Percentiles rank a stretch among this genome's conserved stretches.
Conservation (phyloP, 192 early-diverging fungal genomes). For the Coemansia sp. region DNA sequence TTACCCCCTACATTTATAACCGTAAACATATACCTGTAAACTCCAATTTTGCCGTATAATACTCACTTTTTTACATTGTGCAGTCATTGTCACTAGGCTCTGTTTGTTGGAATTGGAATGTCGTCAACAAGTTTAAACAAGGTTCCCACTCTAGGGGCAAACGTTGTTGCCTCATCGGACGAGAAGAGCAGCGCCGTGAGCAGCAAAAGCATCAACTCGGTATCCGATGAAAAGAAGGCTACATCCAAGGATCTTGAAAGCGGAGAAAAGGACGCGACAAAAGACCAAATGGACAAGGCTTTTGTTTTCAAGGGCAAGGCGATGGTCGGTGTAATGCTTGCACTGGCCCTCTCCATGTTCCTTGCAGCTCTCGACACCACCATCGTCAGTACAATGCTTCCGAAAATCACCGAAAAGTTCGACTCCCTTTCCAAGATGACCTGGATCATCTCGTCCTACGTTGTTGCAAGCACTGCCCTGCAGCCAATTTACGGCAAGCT, state of each 20-base stretch:
- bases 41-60: neutral
- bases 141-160: neutral
- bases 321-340: constrained; percentile 43
- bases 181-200: neutral
- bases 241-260: constrained; percentile 16
- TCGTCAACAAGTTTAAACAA: constrained; percentile 3
- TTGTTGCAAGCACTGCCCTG: constrained; percentile 72
- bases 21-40: neutral
- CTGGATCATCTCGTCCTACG: constrained; percentile 77
- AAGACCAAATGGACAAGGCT: neutral
- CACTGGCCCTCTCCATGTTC: constrained; percentile 60
- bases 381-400: constrained; percentile 65
- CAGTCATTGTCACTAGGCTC: neutral
- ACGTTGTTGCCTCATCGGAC: neutral
- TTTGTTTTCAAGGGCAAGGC: constrained; percentile 33
- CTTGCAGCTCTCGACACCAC: constrained; percentile 66
- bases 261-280: neutral
- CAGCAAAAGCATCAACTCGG: neutral
- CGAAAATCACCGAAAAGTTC: constrained; percentile 62
- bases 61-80: neutral
- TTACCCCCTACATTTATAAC: neutral
- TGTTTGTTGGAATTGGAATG: neutral
- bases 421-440: constrained; percentile 61
- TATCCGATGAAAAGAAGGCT: constrained; percentile 3
- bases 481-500: constrained; percentile 80